Percentiles rank a stretch among this genome's conserved stretches.
Evolutionary conservation across 768 basidiomycete genomes (phyloP).

Genomic region (Holtermanniella nyarrowii): DNA sequence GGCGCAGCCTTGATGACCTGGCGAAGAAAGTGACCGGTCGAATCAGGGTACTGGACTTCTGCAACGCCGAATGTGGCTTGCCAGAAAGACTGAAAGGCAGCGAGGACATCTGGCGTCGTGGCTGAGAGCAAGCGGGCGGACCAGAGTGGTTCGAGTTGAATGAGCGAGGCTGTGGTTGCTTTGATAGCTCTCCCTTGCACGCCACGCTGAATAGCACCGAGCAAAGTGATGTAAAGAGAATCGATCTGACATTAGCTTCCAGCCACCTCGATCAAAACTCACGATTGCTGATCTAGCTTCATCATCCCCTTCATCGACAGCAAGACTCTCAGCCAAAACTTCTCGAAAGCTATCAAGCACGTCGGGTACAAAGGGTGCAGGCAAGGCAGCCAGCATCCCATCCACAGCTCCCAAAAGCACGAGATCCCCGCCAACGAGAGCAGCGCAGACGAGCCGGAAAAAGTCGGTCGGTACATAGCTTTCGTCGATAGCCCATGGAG

Average conservation of each 20-base stretch:
- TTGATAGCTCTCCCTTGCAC: conserved; percentile 10
- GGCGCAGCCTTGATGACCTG: conserved; percentile 22
- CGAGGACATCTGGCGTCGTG: conserved; percentile 8
- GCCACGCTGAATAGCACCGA: conserved; percentile 9
- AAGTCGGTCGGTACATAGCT: conserved; percentile 23
- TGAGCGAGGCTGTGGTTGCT: conserved; percentile 10
- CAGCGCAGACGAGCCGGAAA: conserved; percentile 14
- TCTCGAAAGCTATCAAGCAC: conserved; percentile 7
- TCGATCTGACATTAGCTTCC: conserved; percentile 15
- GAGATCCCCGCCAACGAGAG: conserved; percentile 8
- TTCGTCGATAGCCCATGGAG: conserved; percentile 16
- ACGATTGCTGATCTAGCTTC: not conserved
- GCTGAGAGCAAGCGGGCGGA: conserved; percentile 23
- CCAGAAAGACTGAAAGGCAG: conserved; percentile 27
- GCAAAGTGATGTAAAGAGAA: conserved; percentile 16
- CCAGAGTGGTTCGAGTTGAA: conserved; percentile 17
- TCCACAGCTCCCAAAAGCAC: conserved; percentile 10
- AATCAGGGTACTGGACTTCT: conserved; percentile 11
- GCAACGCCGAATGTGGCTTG: conserved; percentile 7
- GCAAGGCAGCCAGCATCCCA: conserved; percentile 4
- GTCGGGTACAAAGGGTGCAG: conserved; percentile 7
- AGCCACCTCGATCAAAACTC: not conserved
- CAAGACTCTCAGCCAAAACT: conserved; percentile 16
- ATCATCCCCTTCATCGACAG: conserved; percentile 7
- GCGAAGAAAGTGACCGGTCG: conserved; percentile 17